Conservation (phyloP, 2,329 filamentous ascomycete genomes). For the Fusarium sacchari region DNA sequence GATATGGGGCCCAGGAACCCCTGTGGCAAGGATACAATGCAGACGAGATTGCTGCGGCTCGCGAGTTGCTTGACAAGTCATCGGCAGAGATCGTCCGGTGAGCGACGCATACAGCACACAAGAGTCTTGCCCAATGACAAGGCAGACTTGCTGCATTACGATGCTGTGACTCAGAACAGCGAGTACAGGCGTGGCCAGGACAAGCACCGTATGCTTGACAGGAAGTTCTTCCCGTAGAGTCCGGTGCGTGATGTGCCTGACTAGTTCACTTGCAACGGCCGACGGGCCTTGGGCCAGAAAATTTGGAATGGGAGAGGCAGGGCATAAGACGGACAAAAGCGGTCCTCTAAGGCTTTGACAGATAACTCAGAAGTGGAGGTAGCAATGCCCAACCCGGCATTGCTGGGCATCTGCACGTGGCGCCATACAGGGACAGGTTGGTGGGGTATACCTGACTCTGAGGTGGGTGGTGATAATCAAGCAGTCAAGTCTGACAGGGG, state of each 20-base stretch:
- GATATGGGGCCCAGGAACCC: conserved; percentile 66
- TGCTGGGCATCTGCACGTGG: conserved; percentile 42
- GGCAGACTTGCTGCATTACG: conserved; percentile 6
- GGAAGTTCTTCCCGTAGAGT: conserved; percentile 14
- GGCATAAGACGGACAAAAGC: conserved; percentile 6
- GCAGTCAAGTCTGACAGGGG: conserved; percentile 32
- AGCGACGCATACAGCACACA: conserved; percentile 16
- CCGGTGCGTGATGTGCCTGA: conserved; percentile 22
- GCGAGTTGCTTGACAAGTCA: conserved; percentile 70
- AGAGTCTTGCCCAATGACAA: conserved; percentile 21
- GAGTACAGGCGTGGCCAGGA: conserved; percentile 16
- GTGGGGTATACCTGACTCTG: conserved; percentile 33
- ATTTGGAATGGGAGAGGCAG: conserved; percentile 18
- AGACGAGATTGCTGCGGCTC: conserved; percentile 76
- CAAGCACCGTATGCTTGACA: conserved; percentile 3
- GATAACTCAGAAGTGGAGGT: conserved; percentile 17
- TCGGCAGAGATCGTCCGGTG: conserved; percentile 57
- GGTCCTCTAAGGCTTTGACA: conserved; percentile 8
- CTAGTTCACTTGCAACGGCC: conserved; percentile 16
- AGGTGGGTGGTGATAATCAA: conserved; percentile 33
- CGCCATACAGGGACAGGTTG: conserved; percentile 41
- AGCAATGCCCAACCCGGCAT: conserved; percentile 35
- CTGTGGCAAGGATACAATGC: conserved; percentile 79
- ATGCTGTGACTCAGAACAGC: conserved; percentile 26
- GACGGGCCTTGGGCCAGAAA: background rate